Percentiles rank a stretch among this genome's conserved stretches.
Conservation (phyloP, 495 filamentous ascomycete species). For the Penicillium bialowiezense region DNA sequence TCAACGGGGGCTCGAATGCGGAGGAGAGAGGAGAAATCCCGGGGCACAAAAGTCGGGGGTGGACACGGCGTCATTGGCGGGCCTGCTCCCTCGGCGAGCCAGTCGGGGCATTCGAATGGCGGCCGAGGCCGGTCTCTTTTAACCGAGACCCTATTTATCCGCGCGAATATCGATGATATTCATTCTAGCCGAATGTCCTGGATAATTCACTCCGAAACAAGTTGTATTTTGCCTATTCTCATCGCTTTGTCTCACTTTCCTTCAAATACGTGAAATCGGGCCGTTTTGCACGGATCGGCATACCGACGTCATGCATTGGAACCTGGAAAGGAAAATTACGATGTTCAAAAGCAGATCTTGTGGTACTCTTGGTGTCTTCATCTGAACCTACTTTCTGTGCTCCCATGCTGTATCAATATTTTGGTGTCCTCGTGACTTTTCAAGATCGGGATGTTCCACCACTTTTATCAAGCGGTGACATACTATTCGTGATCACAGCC, state of each 20-base stretch:
- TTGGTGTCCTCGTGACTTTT: too few relatives aligned
- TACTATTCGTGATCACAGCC: too few relatives aligned
- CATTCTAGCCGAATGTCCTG: background rate
- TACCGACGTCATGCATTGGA: slow-evolving; percentile 23
- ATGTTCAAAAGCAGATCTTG: too few relatives aligned
- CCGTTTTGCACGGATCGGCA: slow-evolving; percentile 16
- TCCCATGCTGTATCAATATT: too few relatives aligned
- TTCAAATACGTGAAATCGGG: background rate
- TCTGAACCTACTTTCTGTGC: too few relatives aligned
- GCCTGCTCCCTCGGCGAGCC: slow-evolving; percentile 1
- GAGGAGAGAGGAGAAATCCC: slow-evolving; percentile 16
- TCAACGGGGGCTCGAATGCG: slow-evolving; percentile 17
- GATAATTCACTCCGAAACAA: background rate
- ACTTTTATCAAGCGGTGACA: too few relatives aligned
- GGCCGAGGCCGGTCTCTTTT: slow-evolving; percentile 5
- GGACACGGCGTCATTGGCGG: slow-evolving; percentile 19
- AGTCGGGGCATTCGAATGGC: slow-evolving; percentile 17
- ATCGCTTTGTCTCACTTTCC: background rate
- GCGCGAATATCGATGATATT: background rate
- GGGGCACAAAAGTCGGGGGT: slow-evolving; percentile 14
- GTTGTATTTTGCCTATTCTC: background rate
- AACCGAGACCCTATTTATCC: slow-evolving; percentile 12
- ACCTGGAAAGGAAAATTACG: background rate
- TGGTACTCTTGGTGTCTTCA: too few relatives aligned
- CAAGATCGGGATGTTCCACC: too few relatives aligned